These are phyloP conservation scores for Hemerocallis citrina DNA, from an alignment of 106 monocot genomes.

Conservation along the genomic window DNA sequence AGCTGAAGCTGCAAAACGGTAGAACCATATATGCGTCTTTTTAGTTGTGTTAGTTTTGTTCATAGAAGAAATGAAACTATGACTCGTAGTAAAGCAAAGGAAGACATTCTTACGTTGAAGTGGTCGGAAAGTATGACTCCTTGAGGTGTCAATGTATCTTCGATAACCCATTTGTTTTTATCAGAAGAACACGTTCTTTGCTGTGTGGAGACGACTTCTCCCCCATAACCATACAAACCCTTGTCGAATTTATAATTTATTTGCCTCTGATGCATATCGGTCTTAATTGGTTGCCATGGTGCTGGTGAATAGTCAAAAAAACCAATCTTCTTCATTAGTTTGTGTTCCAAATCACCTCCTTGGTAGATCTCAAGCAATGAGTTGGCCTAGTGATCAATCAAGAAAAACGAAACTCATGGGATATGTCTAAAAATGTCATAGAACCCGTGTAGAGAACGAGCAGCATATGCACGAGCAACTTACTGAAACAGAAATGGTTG, in stretches of 20 bases:
- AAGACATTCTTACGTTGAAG: constrained; percentile 41
- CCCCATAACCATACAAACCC: constrained; percentile 35
- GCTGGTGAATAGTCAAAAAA: constrained; percentile 40
- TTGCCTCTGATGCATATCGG: constrained; percentile 56
- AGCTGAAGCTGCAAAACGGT: constrained; percentile 65
- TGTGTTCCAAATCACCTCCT: constrained; percentile 52
- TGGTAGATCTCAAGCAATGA: constrained; percentile 59
- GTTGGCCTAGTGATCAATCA: constrained; percentile 5
- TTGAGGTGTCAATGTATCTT: constrained; percentile 58
- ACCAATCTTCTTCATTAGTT: constrained; percentile 66
- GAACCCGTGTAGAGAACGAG: neutral
- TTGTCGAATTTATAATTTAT: constrained; percentile 55
- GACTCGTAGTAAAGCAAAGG: neutral
- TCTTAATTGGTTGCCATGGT: constrained; percentile 52
- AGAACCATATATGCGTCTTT: no score
- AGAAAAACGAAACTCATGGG: neutral
- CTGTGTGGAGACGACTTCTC: constrained; percentile 56
- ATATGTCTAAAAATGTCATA: neutral
- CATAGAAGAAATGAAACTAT: neutral
- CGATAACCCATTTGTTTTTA: constrained; percentile 54
- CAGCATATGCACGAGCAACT: constrained; percentile 6
- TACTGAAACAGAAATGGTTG: constrained; percentile 40
- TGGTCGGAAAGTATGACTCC: constrained; percentile 54
- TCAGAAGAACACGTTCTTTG: constrained; percentile 48
- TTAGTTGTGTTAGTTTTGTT: no score